These are phyloP conservation scores for Phaeosphaeria sp. DNA, from an alignment of 2,329 filamentous ascomycete genomes.

Conservation along the genomic window DNA sequence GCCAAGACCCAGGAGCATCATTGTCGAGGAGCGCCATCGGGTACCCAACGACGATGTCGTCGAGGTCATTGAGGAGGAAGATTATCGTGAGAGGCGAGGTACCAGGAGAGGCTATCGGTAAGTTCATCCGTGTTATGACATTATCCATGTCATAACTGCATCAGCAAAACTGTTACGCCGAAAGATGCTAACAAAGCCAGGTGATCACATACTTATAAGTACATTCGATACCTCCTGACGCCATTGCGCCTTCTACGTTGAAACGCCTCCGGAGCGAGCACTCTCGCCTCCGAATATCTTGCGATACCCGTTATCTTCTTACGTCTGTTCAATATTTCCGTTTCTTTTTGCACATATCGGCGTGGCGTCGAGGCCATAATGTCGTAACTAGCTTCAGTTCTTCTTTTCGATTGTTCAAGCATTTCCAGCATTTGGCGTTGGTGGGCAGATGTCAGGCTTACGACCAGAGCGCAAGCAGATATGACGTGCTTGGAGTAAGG, in stretches of 20 bases:
- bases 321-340: not conserved
- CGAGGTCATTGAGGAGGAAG: slow-evolving; percentile 65
- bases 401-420: not conserved
- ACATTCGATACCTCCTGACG: not conserved
- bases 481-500: not conserved
- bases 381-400: not conserved
- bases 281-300: not conserved
- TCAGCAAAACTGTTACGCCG: not conserved
- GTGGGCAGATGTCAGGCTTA: not conserved
- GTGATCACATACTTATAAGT: not conserved
- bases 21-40: slow-evolving; percentile 53
- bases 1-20: slow-evolving; percentile 44
- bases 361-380: slow-evolving; percentile 1
- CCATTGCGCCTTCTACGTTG: not conserved
- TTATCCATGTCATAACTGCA: not conserved
- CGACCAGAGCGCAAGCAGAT: not conserved
- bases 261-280: not conserved
- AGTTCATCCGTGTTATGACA: slow-evolving; percentile 35
- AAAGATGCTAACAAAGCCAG: not conserved
- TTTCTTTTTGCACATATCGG: slow-evolving; percentile 1
- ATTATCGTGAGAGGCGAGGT: slow-evolving; percentile 45
- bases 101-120: slow-evolving; percentile 57
- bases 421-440: slow-evolving; percentile 1
- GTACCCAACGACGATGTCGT: slow-evolving; percentile 62
- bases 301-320: slow-evolving; percentile 3